phyloP scores from a whole-genome alignment of 306 rosid genomes.

The Crataegus laevigata region DNA sequence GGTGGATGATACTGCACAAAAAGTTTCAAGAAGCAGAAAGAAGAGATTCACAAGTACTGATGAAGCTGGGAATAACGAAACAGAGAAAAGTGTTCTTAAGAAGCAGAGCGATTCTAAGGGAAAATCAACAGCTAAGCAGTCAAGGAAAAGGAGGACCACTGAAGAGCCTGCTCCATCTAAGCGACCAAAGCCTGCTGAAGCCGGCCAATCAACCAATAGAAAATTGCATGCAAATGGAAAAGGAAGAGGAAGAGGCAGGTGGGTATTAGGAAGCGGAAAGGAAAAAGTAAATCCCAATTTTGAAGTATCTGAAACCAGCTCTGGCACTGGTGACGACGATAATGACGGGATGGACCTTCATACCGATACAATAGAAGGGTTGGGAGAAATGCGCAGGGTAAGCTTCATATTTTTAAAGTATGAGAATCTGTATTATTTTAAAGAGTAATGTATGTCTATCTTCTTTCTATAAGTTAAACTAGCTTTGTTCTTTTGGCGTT shows the following conservation, averaged over 20 bases:
- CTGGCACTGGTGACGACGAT: slow-evolving; percentile 34
- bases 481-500: neutral
- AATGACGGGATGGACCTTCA: slow-evolving; percentile 26
- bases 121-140: slow-evolving; percentile 32
- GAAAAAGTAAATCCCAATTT: slow-evolving; percentile 24
- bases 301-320: slow-evolving; percentile 35
- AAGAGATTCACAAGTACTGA: slow-evolving; percentile 18
- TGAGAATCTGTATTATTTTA: neutral
- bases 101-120: slow-evolving; percentile 15
- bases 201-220: slow-evolving; percentile 22
- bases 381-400: slow-evolving; percentile 58
- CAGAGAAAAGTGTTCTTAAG: slow-evolving; percentile 26
- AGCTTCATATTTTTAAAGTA: slow-evolving; percentile 7
- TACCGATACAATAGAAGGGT: slow-evolving; percentile 16
- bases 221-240: slow-evolving; percentile 27
- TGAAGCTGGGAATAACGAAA: slow-evolving; percentile 32
- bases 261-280: slow-evolving; percentile 39
- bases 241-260: slow-evolving; percentile 32
- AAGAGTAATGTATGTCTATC: neutral
- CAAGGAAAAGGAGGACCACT: slow-evolving; percentile 43
- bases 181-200: slow-evolving; percentile 20
- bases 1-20: slow-evolving; percentile 32
- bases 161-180: slow-evolving; percentile 25
- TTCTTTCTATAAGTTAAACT: slow-evolving; percentile 1
- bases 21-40: slow-evolving; percentile 26